Evolutionary conservation across 352 stramenopile species (phyloP), one percentile per base, ranked within the genome.

Genomic region (Phytopythium mirpurense): DNA sequence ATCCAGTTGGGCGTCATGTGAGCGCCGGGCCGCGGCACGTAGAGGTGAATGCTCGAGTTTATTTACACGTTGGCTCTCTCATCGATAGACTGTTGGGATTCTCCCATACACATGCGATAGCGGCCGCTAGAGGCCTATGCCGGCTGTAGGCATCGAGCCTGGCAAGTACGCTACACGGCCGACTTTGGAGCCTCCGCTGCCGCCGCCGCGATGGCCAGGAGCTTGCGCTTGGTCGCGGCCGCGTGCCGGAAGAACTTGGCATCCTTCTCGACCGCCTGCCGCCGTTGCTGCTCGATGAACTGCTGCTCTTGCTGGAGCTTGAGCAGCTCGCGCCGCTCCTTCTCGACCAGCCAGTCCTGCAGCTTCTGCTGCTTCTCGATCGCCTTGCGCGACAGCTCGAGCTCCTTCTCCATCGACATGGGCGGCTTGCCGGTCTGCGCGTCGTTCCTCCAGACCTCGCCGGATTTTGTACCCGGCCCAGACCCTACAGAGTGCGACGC

Each of bases 281-380:
- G 67, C 11, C 77, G 69, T 50, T 93, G 84, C 40, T 90, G 80
- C n/a, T 94, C 78, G 34, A 88, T 63, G 31, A 77, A 83, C 24
- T 89, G 70, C 46, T 88, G 78, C 50, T 96, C 83, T 38, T 82
- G 69, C 29, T 93, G 74, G 23, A 95, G 69, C 56, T 88, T 86
- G 31, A 89, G 62, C 49, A 95, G 63, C 54, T 95, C 84, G 38
- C 80, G 75, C 29, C 79, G 73, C 55, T 96, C 89, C 51, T 97
- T 97, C 51, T 96, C 80, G 16, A 92, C 69, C 19, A 96, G 67
- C 87, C 87, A 97, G 32, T 83, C 89, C 46, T 96, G 85, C 26
- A 97, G 59, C 44, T 95, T 95, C 3, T 83, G 78, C 51, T 96
- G 85, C 68, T 95, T 95, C 56, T 92, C 84, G 54, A 96, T 93